Base-by-base conservation (phyloP, 768 basidiomycete species). In the Phallus indusiatus region DNA sequence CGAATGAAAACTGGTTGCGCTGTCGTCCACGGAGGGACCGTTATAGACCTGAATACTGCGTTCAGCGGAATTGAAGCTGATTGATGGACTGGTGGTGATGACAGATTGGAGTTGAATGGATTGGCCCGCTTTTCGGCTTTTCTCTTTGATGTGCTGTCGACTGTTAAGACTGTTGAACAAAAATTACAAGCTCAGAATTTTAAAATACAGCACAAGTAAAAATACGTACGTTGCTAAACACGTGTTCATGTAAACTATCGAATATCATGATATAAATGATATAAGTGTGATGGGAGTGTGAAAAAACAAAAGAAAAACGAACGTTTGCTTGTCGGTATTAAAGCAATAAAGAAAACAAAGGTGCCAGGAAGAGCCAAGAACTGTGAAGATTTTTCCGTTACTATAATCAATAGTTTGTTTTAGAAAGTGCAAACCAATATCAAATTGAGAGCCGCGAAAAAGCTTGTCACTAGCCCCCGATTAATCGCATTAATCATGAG, bases 381-480 rank as follows among this genome's bases (percentile, higher is more conserved):
- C 54, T 55, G 33, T 10, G n/a, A 42, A 10, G 1, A 55, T 12
- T 35, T 3, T 18, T 28, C 7, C 7, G 7, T 28, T 28, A 37
- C 17, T 34, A 36, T 20, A 42, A 37, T 36, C 6, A 5, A 17
- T 35, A 9, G 46, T 51, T 18, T 20, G 2, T 12, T 42, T n/a
- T 42, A 14, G 9, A n/a, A 16, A 37, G 16, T 16, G 16, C 36
- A n/a, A 28, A 55, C 54, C 16, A 55, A 34, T n/a, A 55, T 6
- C 17, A 55, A 11, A 11, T 55, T 35, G 5, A 55, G 34, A 16
- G 35, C 35, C 12, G 33, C 34, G 42, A 35, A 36, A 22, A 55
- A 14, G 20, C 34, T 55, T 17, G 54, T 55, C n/a, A 55, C n/a
- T 36, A 55, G n/a, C 12, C 54, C 54, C 12, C 54, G 54, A 55